These are phyloP conservation scores for Crithidia mellificae DNA, from an alignment of 208 protist genomes.

Conservation along the genomic window DNA sequence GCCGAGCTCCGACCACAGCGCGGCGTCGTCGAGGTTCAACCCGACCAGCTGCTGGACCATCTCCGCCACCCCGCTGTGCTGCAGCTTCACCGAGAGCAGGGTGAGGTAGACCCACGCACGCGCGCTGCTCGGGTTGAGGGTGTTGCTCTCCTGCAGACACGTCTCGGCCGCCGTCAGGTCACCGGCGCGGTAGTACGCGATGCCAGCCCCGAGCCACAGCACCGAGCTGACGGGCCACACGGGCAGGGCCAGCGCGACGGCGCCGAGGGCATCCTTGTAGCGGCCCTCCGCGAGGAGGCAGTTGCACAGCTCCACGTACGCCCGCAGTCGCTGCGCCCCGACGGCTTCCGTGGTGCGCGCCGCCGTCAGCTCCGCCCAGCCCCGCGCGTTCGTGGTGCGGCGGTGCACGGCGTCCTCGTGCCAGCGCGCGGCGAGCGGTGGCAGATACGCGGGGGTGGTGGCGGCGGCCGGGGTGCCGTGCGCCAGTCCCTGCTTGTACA, in stretches of 20 bases:
- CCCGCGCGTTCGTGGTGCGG: conserved; percentile 6
- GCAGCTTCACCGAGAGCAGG: conserved; percentile 44
- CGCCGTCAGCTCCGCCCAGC: neutral
- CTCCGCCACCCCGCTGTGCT: conserved; percentile 60
- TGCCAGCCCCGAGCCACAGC: conserved; percentile 87
- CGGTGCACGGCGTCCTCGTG: conserved; percentile 1
- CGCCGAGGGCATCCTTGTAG: conserved; percentile 77
- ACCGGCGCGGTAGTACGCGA: conserved; percentile 81
- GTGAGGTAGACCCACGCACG: conserved; percentile 88
- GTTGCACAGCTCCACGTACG: conserved; percentile 81
- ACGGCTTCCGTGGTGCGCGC: conserved; percentile 19
- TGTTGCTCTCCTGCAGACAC: conserved; percentile 89
- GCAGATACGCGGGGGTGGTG: conserved; percentile 23
- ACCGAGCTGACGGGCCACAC: conserved; percentile 73
- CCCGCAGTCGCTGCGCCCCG: conserved; percentile 14
- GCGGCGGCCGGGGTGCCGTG: conserved; percentile 7
- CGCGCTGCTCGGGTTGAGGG: conserved; percentile 81
- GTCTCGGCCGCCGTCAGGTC: conserved; percentile 73
- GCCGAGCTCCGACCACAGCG: conserved; percentile 77
- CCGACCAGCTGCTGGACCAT: conserved; percentile 63
- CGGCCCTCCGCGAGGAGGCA: conserved; percentile 64
- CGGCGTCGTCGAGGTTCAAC: conserved; percentile 61
- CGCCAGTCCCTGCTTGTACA: conserved; percentile 68
- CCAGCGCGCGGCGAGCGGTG: conserved; percentile 24
- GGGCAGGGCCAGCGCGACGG: conserved; percentile 69